Conservation (phyloP, 768 basidiomycete species). For the Pleurotus salmoneostramineus region DNA sequence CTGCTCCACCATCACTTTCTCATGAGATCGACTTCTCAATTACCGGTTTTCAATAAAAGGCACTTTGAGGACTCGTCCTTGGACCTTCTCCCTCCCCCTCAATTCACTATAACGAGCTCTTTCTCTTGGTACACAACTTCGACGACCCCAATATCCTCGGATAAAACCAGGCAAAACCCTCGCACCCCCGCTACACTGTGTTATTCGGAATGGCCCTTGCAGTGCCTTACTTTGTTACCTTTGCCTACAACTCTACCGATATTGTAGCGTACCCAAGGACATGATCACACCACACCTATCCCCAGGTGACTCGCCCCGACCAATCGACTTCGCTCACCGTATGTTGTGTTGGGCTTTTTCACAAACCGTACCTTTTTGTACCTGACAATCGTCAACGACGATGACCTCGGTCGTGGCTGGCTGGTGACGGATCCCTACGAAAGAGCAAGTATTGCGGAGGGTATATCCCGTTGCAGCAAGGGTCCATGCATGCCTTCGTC, state of each 20-base stretch:
- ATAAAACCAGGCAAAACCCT: slow-evolving; percentile 3
- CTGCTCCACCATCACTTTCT: not conserved
- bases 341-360: not conserved
- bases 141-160: not conserved
- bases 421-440: not conserved
- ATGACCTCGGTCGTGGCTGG: not conserved
- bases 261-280: not conserved
- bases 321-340: not conserved
- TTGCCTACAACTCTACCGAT: not conserved
- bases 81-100: not conserved
- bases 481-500: too few species aligned
- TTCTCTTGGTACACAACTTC: not conserved
- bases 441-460: not conserved
- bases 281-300: not conserved
- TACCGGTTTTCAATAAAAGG: not conserved
- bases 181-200: not conserved
- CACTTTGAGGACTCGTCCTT: not conserved
- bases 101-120: not conserved
- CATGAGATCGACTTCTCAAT: not conserved
- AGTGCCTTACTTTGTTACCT: not conserved
- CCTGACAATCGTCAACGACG: not conserved
- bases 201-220: not conserved
- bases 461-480: too few species aligned
- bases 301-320: not conserved
- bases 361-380: slow-evolving; percentile 1